Base-by-base conservation (phyloP, 768 basidiomycete species). In the Naganishia onofrii region DNA sequence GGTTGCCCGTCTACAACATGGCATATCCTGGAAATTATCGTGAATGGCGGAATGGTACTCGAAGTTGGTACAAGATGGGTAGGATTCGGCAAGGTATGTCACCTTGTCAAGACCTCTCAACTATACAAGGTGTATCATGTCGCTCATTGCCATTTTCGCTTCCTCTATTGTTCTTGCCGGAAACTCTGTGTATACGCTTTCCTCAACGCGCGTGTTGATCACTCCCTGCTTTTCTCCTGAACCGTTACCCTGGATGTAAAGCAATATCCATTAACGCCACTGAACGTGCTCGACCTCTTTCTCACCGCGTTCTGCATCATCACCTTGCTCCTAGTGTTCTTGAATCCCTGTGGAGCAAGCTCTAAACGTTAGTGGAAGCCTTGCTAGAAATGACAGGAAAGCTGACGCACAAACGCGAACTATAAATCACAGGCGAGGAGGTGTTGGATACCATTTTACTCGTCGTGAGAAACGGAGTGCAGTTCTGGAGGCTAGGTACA, bases 41-140 rank as follows among this genome's bases (percentile, higher is more conserved):
- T 81, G 42, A 80, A 81, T 63, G 85, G 86, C 0, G 85, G 91
- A 12, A 95, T 97, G 94, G 97, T 98, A 70, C 79, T 90, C 29
- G 96, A 99, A 83, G 96, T 99, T 21, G 85, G 85, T 0, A 90
- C 95, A 70, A 88, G 96, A 48, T 89, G 97, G 78, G 84, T 97
- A 69, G 96, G 96, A 1, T 90, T 96, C 76, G 95, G 95, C 71
- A 86, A 87, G 81, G 95, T 98, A 76, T 76, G 91, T 84, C 34
- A 12, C 21, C 26, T 10, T 42, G 15, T 42, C 9, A 42, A 42
- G 42, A 10, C 15, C 9, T 42, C 15, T 17, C 42, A 7, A 17
- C 2, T 15, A 17, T 7, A 42, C 7, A 8, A 7, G 15, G 13
- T 42, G 42, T 15, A 15, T 42, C 42, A 2, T 8, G 5, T 42